Evolutionary conservation across 768 basidiomycete species (phyloP).

Genomic region (Amanita inopinata): DNA sequence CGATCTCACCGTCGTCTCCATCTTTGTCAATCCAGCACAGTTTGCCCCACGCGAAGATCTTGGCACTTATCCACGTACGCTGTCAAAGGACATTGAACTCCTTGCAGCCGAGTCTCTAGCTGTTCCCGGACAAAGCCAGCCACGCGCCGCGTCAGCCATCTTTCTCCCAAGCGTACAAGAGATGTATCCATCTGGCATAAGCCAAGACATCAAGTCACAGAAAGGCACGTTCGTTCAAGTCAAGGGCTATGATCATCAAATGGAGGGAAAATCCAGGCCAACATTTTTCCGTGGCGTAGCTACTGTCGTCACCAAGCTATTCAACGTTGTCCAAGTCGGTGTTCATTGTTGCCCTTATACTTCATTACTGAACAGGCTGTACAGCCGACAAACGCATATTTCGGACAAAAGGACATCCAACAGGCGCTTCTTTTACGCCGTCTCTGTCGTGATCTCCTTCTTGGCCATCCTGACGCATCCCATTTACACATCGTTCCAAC

Average conservation of each 20-base stretch:
- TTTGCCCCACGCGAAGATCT: slow-evolving; percentile 96
- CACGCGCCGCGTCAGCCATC: slow-evolving; percentile 50
- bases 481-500: slow-evolving; percentile 87
- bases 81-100: slow-evolving; percentile 62
- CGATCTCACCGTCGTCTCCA: slow-evolving; percentile 83
- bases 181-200: slow-evolving; percentile 92
- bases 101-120: slow-evolving; percentile 32
- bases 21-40: slow-evolving; percentile 97
- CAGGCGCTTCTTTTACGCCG: slow-evolving; percentile 82
- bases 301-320: slow-evolving; percentile 90
- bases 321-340: slow-evolving; percentile 81
- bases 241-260: slow-evolving; percentile 81
- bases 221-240: slow-evolving; percentile 89
- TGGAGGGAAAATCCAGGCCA: slow-evolving; percentile 86
- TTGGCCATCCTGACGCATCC: slow-evolving; percentile 63
- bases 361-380: slow-evolving; percentile 4
- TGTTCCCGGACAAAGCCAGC: slow-evolving; percentile 11
- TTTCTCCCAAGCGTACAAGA: slow-evolving; percentile 73
- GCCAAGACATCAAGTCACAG: slow-evolving; percentile 63
- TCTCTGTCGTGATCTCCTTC: slow-evolving; percentile 68
- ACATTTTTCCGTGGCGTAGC: slow-evolving; percentile 94
- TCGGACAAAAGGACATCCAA: slow-evolving; percentile 98
- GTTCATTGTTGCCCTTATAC: not conserved
- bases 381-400: slow-evolving; percentile 87
- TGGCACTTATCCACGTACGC: slow-evolving; percentile 80